A percentile compares a stretch with the other conserved stretches of the same genome.
These are phyloP conservation scores for Phyllosticta ampelicida DNA, from an alignment of 2,329 filamentous ascomycete species.

Conservation along the genomic window DNA sequence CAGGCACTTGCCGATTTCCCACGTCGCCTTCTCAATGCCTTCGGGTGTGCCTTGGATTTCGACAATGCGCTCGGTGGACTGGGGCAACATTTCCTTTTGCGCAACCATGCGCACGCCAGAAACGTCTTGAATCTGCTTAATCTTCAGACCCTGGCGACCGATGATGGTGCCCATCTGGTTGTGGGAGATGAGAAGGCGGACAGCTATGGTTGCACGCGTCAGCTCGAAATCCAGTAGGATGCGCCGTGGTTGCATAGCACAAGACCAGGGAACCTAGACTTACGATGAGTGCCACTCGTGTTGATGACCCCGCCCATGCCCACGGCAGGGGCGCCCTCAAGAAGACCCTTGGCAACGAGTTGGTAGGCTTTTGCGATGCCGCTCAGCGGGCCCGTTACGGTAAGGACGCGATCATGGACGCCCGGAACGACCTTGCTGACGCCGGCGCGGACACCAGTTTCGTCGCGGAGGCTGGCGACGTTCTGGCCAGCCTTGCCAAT, in stretches of 20 bases:
- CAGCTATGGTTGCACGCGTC: conserved; percentile 46
- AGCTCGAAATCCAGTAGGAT: background rate
- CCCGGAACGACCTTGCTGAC: conserved; percentile 98
- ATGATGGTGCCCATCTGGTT: conserved; percentile 99
- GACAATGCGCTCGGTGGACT: conserved; percentile 95
- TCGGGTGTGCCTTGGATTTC: conserved; percentile 93
- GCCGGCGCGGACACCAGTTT: conserved; percentile 94
- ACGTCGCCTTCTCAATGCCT: conserved; percentile 88
- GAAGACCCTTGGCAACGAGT: conserved; percentile 78
- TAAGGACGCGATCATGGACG: conserved; percentile 92
- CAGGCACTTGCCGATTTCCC: conserved; percentile 98
- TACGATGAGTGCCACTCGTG: conserved; percentile 90
- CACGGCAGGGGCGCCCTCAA: conserved; percentile 89
- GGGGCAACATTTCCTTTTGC: conserved; percentile 98
- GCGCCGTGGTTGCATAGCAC: background rate
- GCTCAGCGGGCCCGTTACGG: conserved; percentile 82
- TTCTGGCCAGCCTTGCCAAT: conserved; percentile 99
- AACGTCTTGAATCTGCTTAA: conserved; percentile 97
- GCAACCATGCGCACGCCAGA: conserved; percentile 98
- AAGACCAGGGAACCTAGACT: conserved; percentile 29
- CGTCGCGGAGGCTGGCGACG: conserved; percentile 89
- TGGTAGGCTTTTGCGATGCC: conserved; percentile 87
- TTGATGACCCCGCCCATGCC: conserved; percentile 88
- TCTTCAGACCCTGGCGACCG: conserved; percentile 89
- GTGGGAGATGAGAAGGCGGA: conserved; percentile 96